Evolutionary conservation across 345 rosid genomes (phyloP).

Genomic region (Ricinus communis): DNA sequence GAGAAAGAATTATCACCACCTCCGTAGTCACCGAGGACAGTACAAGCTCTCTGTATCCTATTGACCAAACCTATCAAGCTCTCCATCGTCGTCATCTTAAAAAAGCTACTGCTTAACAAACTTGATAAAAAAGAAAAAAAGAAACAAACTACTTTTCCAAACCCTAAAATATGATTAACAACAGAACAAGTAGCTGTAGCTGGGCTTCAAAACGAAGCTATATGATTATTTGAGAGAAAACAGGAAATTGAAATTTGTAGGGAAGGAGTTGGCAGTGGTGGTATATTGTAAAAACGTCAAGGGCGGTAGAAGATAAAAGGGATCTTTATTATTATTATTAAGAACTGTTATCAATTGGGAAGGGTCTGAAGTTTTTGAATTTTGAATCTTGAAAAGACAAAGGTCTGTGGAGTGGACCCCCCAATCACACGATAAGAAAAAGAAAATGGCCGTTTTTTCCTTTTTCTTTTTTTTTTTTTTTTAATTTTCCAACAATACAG

Average conservation of each 20-base stretch:
- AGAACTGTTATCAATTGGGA: too few relatives aligned
- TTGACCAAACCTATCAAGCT: constrained; percentile 38
- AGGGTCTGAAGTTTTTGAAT: constrained; percentile 8
- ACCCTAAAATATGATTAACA: not conserved
- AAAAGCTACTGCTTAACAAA: not conserved
- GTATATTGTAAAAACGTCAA: not conserved
- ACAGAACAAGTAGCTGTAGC: not conserved
- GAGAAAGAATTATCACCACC: constrained; percentile 27
- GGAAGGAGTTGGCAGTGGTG: too few relatives aligned
- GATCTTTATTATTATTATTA: too few relatives aligned
- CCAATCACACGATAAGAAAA: too few relatives aligned
- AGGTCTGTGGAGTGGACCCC: constrained; percentile 4
- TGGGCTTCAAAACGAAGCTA: constrained; percentile 9
- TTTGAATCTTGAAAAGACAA: constrained; percentile 9
- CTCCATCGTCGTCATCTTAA: constrained; percentile 35
- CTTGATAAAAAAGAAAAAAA: too few relatives aligned
- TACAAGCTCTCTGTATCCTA: constrained; percentile 38
- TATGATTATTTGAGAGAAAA: not conserved
- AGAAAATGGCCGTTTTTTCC: too few relatives aligned
- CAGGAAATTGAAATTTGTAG: too few relatives aligned
- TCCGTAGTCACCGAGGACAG: constrained; percentile 36
- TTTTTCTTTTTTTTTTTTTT: too few relatives aligned
- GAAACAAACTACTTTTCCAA: not conserved
- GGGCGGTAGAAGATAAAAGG: not conserved
- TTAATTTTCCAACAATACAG: too few relatives aligned